These are phyloP conservation scores for Fonsecaea monophora DNA, from an alignment of 2,329 filamentous ascomycete genomes.

Conservation along the genomic window DNA sequence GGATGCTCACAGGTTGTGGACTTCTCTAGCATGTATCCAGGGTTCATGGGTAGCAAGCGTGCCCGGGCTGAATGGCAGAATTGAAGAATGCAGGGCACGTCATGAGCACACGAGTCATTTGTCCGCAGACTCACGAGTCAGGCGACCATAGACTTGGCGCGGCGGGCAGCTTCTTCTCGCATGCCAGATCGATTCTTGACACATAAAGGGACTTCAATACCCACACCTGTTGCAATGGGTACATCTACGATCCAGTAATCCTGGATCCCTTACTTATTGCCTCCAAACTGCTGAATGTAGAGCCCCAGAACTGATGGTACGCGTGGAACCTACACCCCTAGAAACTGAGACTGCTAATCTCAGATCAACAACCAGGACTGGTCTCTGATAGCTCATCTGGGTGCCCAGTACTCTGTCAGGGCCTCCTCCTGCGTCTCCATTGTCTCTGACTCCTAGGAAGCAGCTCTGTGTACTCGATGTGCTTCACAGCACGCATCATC, in stretches of 20 bases:
- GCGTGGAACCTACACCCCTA: not conserved
- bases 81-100: not conserved
- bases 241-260: not conserved
- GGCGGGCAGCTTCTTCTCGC: not conserved
- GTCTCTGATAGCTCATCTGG: too few species aligned
- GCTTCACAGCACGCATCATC: too few species aligned
- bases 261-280: not conserved
- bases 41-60: too few species aligned
- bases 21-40: not conserved
- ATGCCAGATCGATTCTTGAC: not conserved
- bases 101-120: slow-evolving; percentile 13
- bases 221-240: not conserved
- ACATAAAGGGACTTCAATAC: not conserved
- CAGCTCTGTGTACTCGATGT: not conserved
- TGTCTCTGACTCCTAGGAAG: not conserved
- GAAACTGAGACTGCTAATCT: not conserved
- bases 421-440: not conserved
- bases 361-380: not conserved
- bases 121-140: not conserved
- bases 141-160: not conserved
- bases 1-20: not conserved
- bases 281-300: not conserved
- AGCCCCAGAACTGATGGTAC: not conserved
- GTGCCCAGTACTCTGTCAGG: not conserved
- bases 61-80: not conserved